Evolutionary conservation across 148 eudicot species (phyloP).

Genomic region (Rhododendron molle): DNA sequence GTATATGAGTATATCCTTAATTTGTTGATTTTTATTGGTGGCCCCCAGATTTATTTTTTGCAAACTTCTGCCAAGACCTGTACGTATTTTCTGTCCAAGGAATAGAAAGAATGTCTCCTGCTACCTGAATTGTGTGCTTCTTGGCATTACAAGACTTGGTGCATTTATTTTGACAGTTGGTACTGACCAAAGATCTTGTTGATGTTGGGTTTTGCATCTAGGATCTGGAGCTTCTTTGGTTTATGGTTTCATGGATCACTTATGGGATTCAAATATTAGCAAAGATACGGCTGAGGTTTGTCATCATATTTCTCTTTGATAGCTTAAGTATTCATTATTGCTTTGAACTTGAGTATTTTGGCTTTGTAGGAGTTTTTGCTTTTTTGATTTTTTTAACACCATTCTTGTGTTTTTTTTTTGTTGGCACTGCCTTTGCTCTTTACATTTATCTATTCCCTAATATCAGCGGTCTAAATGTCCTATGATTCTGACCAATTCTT

Average conservation of each 20-base stretch:
- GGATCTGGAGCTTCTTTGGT: slow-evolving; percentile 84
- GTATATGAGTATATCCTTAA: not conserved
- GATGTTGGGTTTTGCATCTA: slow-evolving; percentile 10
- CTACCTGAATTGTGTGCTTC: not conserved
- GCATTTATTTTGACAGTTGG: not conserved
- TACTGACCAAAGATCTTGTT: not conserved
- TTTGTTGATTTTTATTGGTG: not conserved
- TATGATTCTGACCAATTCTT: not conserved
- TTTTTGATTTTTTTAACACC: not conserved
- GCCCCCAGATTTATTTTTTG: not conserved
- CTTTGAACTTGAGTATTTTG: not conserved
- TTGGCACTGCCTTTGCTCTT: not conserved
- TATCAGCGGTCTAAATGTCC: not conserved
- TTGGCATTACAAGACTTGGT: not conserved
- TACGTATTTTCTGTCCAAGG: not conserved
- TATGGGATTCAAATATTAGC: slow-evolving; percentile 77
- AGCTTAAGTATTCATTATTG: not conserved
- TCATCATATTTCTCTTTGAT: not conserved
- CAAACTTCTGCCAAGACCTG: not conserved
- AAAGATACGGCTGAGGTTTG: slow-evolving; percentile 88
- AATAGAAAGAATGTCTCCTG: not conserved
- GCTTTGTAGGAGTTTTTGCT: not conserved
- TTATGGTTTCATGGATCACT: slow-evolving; percentile 85
- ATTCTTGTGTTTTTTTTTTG: not conserved
- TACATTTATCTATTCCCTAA: not conserved